Evolutionary conservation across 352 stramenopile genomes (phyloP).

Genomic region (Phytophthora meadii): DNA sequence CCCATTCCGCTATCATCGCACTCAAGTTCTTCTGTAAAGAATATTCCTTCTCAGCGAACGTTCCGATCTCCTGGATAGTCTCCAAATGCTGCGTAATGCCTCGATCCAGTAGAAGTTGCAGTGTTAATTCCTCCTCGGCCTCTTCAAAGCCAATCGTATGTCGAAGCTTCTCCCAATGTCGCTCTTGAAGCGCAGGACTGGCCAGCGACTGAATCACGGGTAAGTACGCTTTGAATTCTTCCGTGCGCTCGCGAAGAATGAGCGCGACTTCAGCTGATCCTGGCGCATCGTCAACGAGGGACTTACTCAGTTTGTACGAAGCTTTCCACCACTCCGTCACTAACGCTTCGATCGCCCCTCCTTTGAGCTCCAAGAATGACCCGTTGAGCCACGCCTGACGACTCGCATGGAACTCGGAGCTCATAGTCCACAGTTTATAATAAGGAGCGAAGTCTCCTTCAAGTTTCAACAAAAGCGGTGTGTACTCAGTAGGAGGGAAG

Average conservation of each 20-base stretch:
- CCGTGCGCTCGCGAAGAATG: constrained; percentile 90
- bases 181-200: constrained; percentile 91
- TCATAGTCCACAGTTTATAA: constrained; percentile 96
- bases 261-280: constrained; percentile 89
- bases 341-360: constrained; percentile 85
- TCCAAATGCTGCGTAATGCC: constrained; percentile 91
- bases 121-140: constrained; percentile 85
- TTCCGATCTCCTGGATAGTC: constrained; percentile 89
- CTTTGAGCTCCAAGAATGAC: constrained; percentile 92
- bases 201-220: constrained; percentile 94
- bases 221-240: constrained; percentile 92
- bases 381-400: constrained; percentile 93
- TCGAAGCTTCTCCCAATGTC: constrained; percentile 92
- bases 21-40: constrained; percentile 93
- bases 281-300: constrained; percentile 88
- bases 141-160: constrained; percentile 92
- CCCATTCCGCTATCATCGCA: constrained; percentile 95
- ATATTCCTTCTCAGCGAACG: constrained; percentile 96
- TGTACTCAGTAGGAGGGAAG: constrained; percentile 93
- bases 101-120: constrained; percentile 82
- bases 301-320: constrained; percentile 93
- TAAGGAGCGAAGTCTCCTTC: constrained; percentile 91
- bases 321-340: constrained; percentile 95
- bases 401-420: constrained; percentile 93
- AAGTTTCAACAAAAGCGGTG: constrained; percentile 77